Base-by-base conservation (phyloP, 371 early-diverging fungal genomes). In the Zychaea mexicana region DNA sequence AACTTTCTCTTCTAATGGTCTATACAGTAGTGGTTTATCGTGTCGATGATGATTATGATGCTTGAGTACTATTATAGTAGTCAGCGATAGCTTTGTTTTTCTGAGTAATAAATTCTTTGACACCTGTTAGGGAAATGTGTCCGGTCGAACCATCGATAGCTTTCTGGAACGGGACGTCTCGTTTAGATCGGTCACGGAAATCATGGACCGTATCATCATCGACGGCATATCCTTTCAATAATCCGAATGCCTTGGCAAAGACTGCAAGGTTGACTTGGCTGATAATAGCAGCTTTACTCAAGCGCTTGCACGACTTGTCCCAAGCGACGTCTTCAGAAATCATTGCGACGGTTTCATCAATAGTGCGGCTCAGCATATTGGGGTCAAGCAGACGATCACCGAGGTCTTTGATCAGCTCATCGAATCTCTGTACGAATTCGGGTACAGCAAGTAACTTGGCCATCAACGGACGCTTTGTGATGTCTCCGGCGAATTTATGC, bases 271-370 rank as follows among this genome's bases (percentile, higher is more conserved):
- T 21, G 36, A 21, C 32, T 8, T 21, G 6, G 13, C 19, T 28
- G 27, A 45, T 27, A 3, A 49, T 3, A 17, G 31, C 46, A 22
- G 19, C 22, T 4, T 49, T 55, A 60, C 32, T 60, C 3, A 69
- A 58, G 15, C 71, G 67, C 22, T 71, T 66, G 6, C 70, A 21
- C 13, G 55, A 47, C 15, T 62, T 42, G 21, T 78, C 76, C 79
- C 79, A 78, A 5, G 31, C 69, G 31, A 78, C 76, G 55, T 76
- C 79, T 21, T 76, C 72, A 52, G 39, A 4, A n/a, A 76, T 53
- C 70, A 78, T 62, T 6, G 54, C 36, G 0, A 55, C 65, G 3
- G 71, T 2, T 3, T 62, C 55, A 19, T 78, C 62, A 28, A 76
- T 73, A 38, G 60, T 67, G 2, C 56, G 42, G 30, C 68, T 64